A percentile compares a stretch with the other conserved stretches of the same genome.
Conservation (phyloP, 2,329 filamentous ascomycete species). For the Phialophora verrucosa region DNA sequence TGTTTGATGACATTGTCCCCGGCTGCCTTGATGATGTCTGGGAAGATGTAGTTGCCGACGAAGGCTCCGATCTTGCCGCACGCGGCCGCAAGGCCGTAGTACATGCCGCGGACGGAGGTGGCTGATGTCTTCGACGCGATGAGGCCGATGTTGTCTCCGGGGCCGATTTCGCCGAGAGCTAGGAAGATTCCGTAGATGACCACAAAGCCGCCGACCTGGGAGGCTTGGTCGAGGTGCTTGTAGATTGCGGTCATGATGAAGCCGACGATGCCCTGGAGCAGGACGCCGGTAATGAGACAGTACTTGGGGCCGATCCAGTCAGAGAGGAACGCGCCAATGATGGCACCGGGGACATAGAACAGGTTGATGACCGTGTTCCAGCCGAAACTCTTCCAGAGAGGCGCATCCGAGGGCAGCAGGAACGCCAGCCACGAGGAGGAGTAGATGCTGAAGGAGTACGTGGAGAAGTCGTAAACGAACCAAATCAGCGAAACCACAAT, state of each 20-base stretch:
- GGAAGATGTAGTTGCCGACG: constrained; percentile 80
- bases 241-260: constrained; percentile 90
- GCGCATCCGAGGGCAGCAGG: constrained; percentile 67
- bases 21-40: constrained; percentile 67
- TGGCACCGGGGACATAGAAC: constrained; percentile 85
- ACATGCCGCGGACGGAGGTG: constrained; percentile 82
- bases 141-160: constrained; percentile 89
- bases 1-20: constrained; percentile 61
- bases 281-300: constrained; percentile 73
- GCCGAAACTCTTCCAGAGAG: constrained; percentile 78
- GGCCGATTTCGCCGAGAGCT: constrained; percentile 78
- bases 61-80: constrained; percentile 68
- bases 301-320: constrained; percentile 81
- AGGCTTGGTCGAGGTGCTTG: constrained; percentile 66
- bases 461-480: constrained; percentile 87
- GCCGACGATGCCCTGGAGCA: constrained; percentile 75
- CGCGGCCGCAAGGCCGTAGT: constrained; percentile 61
- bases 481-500: constrained; percentile 74
- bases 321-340: constrained; percentile 75
- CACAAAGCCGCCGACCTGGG: constrained; percentile 75
- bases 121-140: constrained; percentile 86
- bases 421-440: constrained; percentile 64
- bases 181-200: constrained; percentile 81
- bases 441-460: constrained; percentile 87
- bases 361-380: constrained; percentile 89